Percentiles rank a stretch among this genome's conserved stretches.
These are phyloP conservation scores for Saposhnikovia divaricata DNA, from an alignment of 129 eudicot genomes.

Conservation along the genomic window DNA sequence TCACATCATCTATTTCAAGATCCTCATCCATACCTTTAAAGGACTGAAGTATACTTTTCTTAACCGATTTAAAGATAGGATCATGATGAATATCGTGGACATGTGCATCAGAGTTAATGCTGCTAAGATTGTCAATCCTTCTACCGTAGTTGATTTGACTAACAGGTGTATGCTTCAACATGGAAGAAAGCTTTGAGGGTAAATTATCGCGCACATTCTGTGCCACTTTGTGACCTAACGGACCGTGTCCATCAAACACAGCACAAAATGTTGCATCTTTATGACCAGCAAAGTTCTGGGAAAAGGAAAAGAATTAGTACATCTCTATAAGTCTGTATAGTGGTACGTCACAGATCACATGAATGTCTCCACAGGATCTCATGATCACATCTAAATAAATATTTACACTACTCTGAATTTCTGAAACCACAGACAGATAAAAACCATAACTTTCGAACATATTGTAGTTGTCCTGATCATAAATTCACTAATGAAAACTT, in stretches of 20 bases:
- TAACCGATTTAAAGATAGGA: conserved; percentile 28
- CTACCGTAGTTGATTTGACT: background rate
- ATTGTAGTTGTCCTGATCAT: background rate
- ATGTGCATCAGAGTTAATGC: conserved; percentile 8
- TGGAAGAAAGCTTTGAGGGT: conserved; percentile 40
- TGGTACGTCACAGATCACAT: background rate
- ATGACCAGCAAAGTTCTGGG: conserved; percentile 53
- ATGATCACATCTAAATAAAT: background rate
- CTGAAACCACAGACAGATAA: background rate
- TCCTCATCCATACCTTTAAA: conserved; percentile 57
- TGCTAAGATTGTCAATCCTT: background rate
- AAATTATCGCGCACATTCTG: conserved; percentile 40
- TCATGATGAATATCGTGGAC: conserved; percentile 2
- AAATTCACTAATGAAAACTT: background rate
- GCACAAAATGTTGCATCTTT: conserved; percentile 45
- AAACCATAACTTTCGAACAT: too few relatives aligned
- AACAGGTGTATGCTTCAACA: conserved; percentile 8
- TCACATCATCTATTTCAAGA: conserved; percentile 35
- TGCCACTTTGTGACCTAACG: conserved; percentile 65
- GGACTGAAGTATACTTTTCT: conserved; percentile 28
- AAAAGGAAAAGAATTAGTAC: background rate
- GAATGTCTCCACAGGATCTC: background rate
- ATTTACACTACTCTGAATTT: background rate
- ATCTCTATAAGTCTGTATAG: background rate
- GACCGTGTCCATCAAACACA: conserved; percentile 85